These are phyloP conservation scores for Clavispora vitiphila DNA, from an alignment of 805 yeast species.

Conservation along the genomic window DNA sequence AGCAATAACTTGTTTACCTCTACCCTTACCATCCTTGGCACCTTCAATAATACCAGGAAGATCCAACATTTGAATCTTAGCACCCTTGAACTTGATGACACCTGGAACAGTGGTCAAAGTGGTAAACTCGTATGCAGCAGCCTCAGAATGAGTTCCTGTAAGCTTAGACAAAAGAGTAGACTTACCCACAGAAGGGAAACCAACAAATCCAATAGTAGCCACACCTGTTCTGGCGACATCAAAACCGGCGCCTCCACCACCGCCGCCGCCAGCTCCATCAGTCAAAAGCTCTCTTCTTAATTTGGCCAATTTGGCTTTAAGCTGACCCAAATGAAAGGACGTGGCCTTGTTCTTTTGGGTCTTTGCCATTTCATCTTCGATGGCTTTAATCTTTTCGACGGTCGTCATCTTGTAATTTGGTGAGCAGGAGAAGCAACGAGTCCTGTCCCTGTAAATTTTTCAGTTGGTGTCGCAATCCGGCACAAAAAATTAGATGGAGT, in stretches of 20 bases:
- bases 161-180: conserved; percentile 80
- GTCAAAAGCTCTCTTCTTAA: conserved; percentile 82
- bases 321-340: conserved; percentile 93
- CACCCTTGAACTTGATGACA: conserved; percentile 92
- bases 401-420: conserved; percentile 34
- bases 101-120: conserved; percentile 98
- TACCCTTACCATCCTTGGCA: conserved; percentile 87
- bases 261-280: conserved; percentile 65
- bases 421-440: background rate
- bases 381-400: conserved; percentile 66
- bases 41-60: conserved; percentile 89
- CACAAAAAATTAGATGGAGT: background rate
- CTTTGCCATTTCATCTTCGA: conserved; percentile 96
- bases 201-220: conserved; percentile 95
- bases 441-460: background rate
- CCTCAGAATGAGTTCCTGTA: conserved; percentile 96
- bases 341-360: conserved; percentile 99
- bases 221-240: conserved; percentile 99
- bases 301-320: conserved; percentile 94
- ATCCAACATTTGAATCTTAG: conserved; percentile 93
- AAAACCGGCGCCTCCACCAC: conserved; percentile 90
- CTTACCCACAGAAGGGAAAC: conserved; percentile 95
- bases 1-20: conserved; percentile 96
- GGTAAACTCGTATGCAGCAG: conserved; percentile 97
- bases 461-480: background rate